Evolutionary conservation across 768 basidiomycete species (phyloP).

Genomic region (Termitomyces sp.): DNA sequence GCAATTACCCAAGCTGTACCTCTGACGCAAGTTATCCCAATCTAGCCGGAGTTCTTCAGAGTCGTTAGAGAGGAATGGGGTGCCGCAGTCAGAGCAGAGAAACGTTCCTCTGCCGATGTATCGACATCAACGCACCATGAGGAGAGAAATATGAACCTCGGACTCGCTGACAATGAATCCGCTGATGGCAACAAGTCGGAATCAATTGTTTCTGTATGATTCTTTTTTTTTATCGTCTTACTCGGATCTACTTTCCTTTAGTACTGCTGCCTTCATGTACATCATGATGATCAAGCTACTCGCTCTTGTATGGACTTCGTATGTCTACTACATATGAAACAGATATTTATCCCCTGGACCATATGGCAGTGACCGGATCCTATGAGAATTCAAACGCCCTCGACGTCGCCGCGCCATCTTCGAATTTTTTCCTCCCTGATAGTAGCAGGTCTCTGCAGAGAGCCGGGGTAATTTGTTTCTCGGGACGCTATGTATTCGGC

Average conservation of each 20-base stretch:
- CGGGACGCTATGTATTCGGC: too few relatives aligned
- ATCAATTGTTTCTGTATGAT: background rate
- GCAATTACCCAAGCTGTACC: background rate
- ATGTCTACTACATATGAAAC: background rate
- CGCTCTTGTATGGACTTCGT: background rate
- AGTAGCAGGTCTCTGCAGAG: too few relatives aligned
- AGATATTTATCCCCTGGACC: background rate
- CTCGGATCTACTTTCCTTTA: background rate
- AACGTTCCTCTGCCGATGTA: background rate
- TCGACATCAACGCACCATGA: background rate
- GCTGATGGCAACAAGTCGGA: background rate
- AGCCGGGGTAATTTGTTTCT: too few relatives aligned
- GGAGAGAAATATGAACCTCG: background rate
- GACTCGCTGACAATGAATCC: background rate
- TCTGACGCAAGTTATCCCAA: background rate
- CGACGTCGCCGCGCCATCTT: background rate
- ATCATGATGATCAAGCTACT: too few relatives aligned
- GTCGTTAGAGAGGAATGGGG: background rate
- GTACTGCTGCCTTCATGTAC: background rate
- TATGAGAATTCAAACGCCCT: background rate
- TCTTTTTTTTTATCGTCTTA: background rate
- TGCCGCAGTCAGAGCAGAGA: background rate
- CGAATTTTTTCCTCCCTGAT: too few relatives aligned
- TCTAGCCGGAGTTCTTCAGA: background rate
- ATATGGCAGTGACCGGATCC: background rate